These are phyloP conservation scores for Knoxia roxburghii DNA, from an alignment of 257 asterid genomes.

Conservation along the genomic window DNA sequence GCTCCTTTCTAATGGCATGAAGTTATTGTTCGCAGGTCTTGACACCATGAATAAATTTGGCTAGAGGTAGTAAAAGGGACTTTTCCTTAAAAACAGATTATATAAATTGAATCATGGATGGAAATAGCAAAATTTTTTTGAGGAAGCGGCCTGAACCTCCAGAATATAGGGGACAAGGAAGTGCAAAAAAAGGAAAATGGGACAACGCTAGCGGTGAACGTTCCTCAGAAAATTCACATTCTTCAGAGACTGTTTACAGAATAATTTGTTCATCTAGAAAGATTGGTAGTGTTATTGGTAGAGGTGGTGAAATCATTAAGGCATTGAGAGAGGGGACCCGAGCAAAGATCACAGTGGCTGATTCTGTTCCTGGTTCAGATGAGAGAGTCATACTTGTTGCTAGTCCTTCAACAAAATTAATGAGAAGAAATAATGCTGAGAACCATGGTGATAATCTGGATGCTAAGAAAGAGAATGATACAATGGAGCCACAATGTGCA, in stretches of 20 bases:
- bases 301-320: constrained; percentile 73
- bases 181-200: constrained; percentile 44
- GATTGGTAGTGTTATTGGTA: constrained; percentile 82
- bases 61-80: constrained; percentile 1
- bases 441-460: constrained; percentile 21
- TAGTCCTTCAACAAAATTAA: constrained; percentile 55
- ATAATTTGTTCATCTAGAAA: constrained; percentile 63
- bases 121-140: constrained; percentile 35
- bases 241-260: constrained; percentile 51
- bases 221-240: constrained; percentile 35
- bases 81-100: constrained; percentile 8
- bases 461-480: constrained; percentile 21
- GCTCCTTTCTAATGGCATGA: background rate
- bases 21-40: constrained; percentile 10
- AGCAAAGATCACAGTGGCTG: constrained; percentile 74
- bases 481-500: constrained; percentile 57
- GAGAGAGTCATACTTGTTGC: constrained; percentile 58
- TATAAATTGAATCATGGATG: constrained; percentile 43
- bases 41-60: background rate
- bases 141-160: constrained; percentile 44
- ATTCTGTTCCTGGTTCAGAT: constrained; percentile 67
- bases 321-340: constrained; percentile 75
- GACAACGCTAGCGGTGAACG: constrained; percentile 32
- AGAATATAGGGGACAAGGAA: constrained; percentile 55
- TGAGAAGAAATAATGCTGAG: constrained; percentile 28